Conservation (phyloP, 2,329 filamentous ascomycete genomes). For the Davidsoniella australis region DNA sequence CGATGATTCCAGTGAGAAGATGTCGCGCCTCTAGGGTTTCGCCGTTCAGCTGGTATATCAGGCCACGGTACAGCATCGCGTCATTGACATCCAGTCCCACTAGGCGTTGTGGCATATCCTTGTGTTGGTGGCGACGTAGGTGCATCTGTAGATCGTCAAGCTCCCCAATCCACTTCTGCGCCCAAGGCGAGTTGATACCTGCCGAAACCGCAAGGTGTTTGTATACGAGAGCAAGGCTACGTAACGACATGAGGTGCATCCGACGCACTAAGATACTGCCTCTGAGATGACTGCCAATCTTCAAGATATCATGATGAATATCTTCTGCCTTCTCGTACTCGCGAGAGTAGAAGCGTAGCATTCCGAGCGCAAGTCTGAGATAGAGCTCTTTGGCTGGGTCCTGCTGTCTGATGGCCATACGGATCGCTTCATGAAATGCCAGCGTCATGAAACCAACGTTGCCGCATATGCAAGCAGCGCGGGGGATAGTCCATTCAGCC, state of each 20-base stretch:
- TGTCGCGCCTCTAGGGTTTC: constrained; percentile 16
- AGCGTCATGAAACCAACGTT: constrained; percentile 19
- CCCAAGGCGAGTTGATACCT: constrained; percentile 16
- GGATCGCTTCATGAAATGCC: constrained; percentile 19
- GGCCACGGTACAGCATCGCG: constrained; percentile 24
- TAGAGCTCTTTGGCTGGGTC: constrained; percentile 23
- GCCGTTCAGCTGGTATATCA: constrained; percentile 22
- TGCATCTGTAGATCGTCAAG: constrained; percentile 22
- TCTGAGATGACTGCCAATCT: constrained; percentile 23
- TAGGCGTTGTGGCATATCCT: constrained; percentile 24
- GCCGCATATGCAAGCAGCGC: constrained; percentile 22
- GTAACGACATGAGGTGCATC: constrained; percentile 24
- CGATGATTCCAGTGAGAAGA: constrained; percentile 20
- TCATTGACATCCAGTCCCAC: constrained; percentile 26
- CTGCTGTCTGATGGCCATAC: constrained; percentile 19
- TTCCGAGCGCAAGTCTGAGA: constrained; percentile 22
- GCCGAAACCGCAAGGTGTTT: constrained; percentile 19
- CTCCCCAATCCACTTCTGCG: constrained; percentile 20
- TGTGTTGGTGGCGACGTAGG: constrained; percentile 23
- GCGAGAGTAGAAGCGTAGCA: constrained; percentile 21
- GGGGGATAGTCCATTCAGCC: constrained; percentile 24
- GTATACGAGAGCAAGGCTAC: constrained; percentile 23
- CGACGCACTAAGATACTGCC: constrained; percentile 24
- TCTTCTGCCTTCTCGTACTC: constrained; percentile 21
- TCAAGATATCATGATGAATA: constrained; percentile 22